A percentile compares a stretch with the other conserved stretches of the same genome.
Evolutionary conservation across 768 basidiomycete genomes (phyloP).

Genomic region (Agrocybe pediades): DNA sequence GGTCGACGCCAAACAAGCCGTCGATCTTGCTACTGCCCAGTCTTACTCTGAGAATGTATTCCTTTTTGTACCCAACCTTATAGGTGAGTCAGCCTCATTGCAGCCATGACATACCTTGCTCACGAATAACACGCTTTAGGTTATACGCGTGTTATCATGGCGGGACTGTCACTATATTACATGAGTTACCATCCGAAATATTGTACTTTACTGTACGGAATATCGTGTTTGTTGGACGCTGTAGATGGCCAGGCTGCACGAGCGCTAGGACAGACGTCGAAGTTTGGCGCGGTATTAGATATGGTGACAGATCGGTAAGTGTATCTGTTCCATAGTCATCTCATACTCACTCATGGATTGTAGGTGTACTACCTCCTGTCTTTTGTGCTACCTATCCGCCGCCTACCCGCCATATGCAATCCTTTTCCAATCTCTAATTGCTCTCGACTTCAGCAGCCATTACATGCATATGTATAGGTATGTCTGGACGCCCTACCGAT

Average conservation of each 20-base stretch:
- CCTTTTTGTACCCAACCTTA: constrained; percentile 95
- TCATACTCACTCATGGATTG: background rate
- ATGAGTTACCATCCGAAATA: constrained; percentile 96
- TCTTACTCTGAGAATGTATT: constrained; percentile 95
- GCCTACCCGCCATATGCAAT: constrained; percentile 87
- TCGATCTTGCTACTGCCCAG: constrained; percentile 86
- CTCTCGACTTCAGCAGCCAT: constrained; percentile 96
- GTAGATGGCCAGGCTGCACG: constrained; percentile 94
- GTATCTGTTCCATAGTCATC: constrained; percentile 5
- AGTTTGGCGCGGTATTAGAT: constrained; percentile 97
- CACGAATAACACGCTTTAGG: constrained; percentile 38
- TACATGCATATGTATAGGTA: constrained; percentile 99
- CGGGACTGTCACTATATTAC: constrained; percentile 83
- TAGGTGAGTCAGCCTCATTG: constrained; percentile 56
- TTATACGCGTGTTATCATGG: constrained; percentile 88
- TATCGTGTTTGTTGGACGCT: constrained; percentile 93
- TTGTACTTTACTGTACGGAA: constrained; percentile 84
- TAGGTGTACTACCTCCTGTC: constrained; percentile 95
- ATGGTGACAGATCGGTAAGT: constrained; percentile 98
- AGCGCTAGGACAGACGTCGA: constrained; percentile 85
- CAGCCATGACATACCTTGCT: constrained; percentile 5
- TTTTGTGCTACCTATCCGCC: constrained; percentile 91
- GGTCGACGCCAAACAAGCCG: constrained; percentile 82
- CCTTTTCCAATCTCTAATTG: constrained; percentile 92
- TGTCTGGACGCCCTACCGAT: constrained; percentile 3